These are phyloP conservation scores for Kluyveromyces lactis DNA, from an alignment of 805 yeast genomes.

Conservation along the genomic window DNA sequence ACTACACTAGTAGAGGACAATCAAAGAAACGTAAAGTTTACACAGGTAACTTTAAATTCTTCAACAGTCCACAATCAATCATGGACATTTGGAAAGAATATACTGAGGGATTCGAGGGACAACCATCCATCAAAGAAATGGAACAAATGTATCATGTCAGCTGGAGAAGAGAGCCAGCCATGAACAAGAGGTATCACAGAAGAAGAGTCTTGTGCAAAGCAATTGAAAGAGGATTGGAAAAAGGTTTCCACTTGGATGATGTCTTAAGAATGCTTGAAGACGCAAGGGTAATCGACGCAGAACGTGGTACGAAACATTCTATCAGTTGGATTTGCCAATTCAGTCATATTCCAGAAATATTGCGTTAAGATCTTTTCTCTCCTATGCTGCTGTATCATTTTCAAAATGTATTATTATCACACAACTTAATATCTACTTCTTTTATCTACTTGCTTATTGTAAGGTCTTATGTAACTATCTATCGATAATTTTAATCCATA, in stretches of 20 bases:
- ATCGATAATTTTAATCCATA: no score
- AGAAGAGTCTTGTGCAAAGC: slow-evolving; percentile 48
- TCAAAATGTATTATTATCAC: no score
- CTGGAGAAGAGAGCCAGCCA: slow-evolving; percentile 50
- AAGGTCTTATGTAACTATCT: no score
- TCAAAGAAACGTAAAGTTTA: slow-evolving; percentile 22
- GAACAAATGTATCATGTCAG: slow-evolving; percentile 42
- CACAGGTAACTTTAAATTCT: slow-evolving; percentile 30
- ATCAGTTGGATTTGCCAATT: slow-evolving; percentile 38
- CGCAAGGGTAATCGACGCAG: slow-evolving; percentile 34
- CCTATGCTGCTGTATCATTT: neutral
- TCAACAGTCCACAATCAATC: slow-evolving; percentile 38
- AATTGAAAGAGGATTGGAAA: slow-evolving; percentile 39
- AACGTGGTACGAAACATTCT: slow-evolving; percentile 35
- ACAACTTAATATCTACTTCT: no score
- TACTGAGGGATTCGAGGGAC: slow-evolving; percentile 41
- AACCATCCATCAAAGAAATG: slow-evolving; percentile 43
- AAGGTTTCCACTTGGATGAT: slow-evolving; percentile 36
- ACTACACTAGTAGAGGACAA: slow-evolving; percentile 9
- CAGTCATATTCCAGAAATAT: slow-evolving; percentile 28
- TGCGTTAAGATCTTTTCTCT: neutral
- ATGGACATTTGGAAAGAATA: slow-evolving; percentile 52
- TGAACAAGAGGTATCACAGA: slow-evolving; percentile 44
- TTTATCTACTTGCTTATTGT: no score
- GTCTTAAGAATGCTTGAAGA: slow-evolving; percentile 41